Evolutionary conservation across 2,329 filamentous ascomycete genomes (phyloP).

Genomic region (Lasiodiplodia sp.): DNA sequence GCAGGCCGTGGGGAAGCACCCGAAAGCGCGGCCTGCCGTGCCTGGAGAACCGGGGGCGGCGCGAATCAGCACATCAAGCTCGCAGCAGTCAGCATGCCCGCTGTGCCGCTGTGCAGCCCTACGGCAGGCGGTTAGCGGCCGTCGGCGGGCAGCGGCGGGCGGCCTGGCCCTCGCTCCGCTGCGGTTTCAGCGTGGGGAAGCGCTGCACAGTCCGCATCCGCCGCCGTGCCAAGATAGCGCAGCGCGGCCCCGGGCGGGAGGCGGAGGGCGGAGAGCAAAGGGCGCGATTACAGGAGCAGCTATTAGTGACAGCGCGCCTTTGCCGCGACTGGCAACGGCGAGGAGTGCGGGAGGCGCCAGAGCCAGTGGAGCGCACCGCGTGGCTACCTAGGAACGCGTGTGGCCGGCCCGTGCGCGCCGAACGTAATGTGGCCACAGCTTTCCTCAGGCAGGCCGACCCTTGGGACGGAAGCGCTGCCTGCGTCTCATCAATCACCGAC

Average conservation of each 20-base stretch:
- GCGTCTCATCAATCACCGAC: conserved; percentile 25
- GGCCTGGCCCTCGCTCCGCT: neutral
- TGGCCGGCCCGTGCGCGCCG: conserved; percentile 4
- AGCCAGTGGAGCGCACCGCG: neutral
- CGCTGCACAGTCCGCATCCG: neutral
- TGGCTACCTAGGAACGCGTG: neutral
- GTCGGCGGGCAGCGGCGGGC: conserved; percentile 7
- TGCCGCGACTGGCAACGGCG: neutral
- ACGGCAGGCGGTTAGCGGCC: neutral
- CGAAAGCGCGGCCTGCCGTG: conserved; percentile 21
- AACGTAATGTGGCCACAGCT: conserved; percentile 23
- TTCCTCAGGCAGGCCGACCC: conserved; percentile 11
- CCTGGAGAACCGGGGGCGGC: conserved; percentile 7
- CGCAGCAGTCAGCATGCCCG: conserved; percentile 12
- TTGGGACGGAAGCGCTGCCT: conserved; percentile 1
- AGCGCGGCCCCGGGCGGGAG: too few species aligned
- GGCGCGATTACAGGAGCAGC: too few species aligned
- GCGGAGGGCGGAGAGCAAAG: too few species aligned
- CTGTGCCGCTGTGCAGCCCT: conserved; percentile 5
- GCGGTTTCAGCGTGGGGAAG: conserved; percentile 6
- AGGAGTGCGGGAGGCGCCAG: neutral
- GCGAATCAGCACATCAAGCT: conserved; percentile 13
- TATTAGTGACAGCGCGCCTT: neutral
- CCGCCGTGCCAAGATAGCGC: neutral
- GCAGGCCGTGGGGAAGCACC: conserved; percentile 26